Percentiles rank a stretch among this genome's conserved stretches.
Conservation (phyloP, 106 monocot species). For the Ottelia alismoides region DNA sequence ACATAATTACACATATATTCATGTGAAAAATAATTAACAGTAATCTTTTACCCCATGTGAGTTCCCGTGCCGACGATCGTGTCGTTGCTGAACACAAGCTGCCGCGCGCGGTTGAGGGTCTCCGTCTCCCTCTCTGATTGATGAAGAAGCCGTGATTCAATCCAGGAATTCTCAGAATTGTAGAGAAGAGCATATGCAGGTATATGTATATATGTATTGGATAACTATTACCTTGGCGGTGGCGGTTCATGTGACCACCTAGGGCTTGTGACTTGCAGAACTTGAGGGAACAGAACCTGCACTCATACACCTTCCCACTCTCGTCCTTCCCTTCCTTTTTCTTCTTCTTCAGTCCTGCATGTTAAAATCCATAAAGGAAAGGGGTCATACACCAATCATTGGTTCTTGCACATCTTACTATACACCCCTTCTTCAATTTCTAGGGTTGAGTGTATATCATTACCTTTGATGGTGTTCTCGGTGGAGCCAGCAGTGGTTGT, state of each 20-base stretch:
- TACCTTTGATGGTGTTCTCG: conserved; percentile 24
- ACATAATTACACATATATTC: not conserved
- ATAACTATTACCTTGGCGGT: conserved; percentile 4
- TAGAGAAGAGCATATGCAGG: not conserved
- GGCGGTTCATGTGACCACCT: no score
- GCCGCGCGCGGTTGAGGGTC: conserved; percentile 82
- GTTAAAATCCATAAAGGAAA: no score
- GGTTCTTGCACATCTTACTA: no score
- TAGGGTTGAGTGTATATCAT: no score
- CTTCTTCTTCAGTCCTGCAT: no score
- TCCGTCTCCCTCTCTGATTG: conserved; percentile 79
- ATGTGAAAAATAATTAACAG: not conserved
- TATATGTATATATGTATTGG: not conserved
- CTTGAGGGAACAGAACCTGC: no score
- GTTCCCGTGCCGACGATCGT: conserved; percentile 24
- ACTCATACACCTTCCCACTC: no score
- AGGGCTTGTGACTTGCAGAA: no score
- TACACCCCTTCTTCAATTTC: no score
- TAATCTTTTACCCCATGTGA: conserved; percentile 46
- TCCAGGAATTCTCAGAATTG: not conserved
- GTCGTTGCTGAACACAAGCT: conserved; percentile 78
- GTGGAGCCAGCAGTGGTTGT: conserved; percentile 61
- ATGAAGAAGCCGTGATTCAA: not conserved
- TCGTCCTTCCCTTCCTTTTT: conserved; percentile 61
- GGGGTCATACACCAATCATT: no score